These are phyloP conservation scores for Hippophae gyantsensis DNA, from an alignment of 306 rosid species.

Conservation along the genomic window DNA sequence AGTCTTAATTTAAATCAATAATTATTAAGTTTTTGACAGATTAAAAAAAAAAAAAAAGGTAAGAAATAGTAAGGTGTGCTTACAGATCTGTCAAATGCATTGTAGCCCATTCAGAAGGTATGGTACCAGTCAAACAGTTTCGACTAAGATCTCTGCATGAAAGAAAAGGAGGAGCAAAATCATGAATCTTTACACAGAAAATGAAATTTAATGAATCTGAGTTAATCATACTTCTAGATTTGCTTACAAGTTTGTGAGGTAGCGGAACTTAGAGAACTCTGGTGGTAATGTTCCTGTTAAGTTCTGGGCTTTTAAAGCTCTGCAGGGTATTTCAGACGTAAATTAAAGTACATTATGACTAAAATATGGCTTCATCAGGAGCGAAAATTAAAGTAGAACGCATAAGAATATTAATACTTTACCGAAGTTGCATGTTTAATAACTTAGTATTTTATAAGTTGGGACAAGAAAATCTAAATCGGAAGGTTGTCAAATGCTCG, in stretches of 20 bases:
- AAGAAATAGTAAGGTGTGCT: conserved; percentile 21
- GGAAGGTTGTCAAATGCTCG: too few species aligned
- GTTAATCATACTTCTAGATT: conserved; percentile 15
- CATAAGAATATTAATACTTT: neutral
- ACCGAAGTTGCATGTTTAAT: neutral
- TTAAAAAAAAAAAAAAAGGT: conserved; percentile 17
- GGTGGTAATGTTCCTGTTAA: conserved; percentile 62
- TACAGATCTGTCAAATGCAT: conserved; percentile 63
- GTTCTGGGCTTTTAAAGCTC: conserved; percentile 72
- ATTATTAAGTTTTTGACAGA: conserved; percentile 4
- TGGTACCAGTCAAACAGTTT: conserved; percentile 51
- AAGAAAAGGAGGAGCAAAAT: conserved; percentile 13
- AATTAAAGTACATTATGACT: conserved; percentile 1
- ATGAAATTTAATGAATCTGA: conserved; percentile 5
- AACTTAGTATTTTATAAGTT: neutral
- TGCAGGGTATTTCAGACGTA: conserved; percentile 19
- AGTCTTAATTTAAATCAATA: conserved; percentile 2
- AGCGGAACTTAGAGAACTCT: conserved; percentile 66
- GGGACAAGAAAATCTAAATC: too few species aligned
- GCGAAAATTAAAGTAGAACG: too few species aligned
- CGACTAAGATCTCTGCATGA: conserved; percentile 67
- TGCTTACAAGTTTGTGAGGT: conserved; percentile 55
- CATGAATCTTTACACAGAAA: conserved; percentile 8
- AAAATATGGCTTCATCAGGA: neutral
- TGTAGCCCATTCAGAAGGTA: conserved; percentile 68